Evolutionary conservation across 805 yeast genomes (phyloP), one percentile per base, ranked within the genome.

Genomic region (Candida piceae): DNA sequence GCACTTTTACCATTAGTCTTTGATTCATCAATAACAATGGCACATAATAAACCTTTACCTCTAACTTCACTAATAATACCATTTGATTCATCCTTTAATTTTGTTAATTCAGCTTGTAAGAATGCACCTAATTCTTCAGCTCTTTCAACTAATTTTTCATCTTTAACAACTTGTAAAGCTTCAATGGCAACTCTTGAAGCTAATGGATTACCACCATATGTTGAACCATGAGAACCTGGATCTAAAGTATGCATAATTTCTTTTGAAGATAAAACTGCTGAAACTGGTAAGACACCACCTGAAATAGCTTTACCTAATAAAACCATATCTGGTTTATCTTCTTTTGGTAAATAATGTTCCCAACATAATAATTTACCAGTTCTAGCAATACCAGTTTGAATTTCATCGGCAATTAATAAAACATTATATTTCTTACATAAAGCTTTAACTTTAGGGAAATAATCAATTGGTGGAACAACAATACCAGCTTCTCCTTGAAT

Each of bases 401-500:
- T 87, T 70, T 90, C 97, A 61, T 90, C 97, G 58, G 95, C 87
- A 64, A 90, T 89, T 53, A 90, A 75, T 58, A 90, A 69, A 23
- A 86, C 89, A 54, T 90, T 88, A 72, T 89, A 71, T 63, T 87
- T 66, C 53, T 76, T 77, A 69, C 96, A 87, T 44, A 87, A 70
- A 37, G 65, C 78, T 48, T 76, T 75, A 22, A 89, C 96, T 51
- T 70, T 67, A 36, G 78, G 63, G 49, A 90, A 73, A 67, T 89
- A 90, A 52, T 76, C 94, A 34, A 60, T 66, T 48, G 93, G 93
- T 36, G 97, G 97, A 18, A 89, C 96, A 19, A 89, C 90, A 48
- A 90, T 90, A 50, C 97, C 97, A 23, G 97, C 97, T 63, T 90
- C 97, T 61, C 97, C 97, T 63, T 90, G 97, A 55, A 89, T 89